Evolutionary conservation across 1,284 basidiomycete genomes (phyloP), one percentile per base, ranked within the genome.

Genomic region (Veloboletus limbatus): DNA sequence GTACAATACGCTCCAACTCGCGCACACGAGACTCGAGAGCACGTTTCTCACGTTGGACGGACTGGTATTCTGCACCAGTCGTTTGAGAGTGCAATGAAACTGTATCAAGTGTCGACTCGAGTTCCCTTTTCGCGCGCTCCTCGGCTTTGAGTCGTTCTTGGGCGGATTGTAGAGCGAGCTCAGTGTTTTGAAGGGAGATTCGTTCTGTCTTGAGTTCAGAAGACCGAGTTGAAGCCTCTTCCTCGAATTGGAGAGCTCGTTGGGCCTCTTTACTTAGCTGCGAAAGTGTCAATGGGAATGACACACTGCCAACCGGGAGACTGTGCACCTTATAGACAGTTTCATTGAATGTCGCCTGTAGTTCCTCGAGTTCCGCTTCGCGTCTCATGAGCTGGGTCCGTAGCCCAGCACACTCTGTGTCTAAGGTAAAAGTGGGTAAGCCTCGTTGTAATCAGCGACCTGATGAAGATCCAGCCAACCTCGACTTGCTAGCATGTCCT

Each of bases 211-310:
- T 71, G 28, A 86, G 69, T 25, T 79, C 79, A 47, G 79, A 74
- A 11, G 68, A 72, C 38, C 70, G 71, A 54, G 69, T 68, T 14
- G 64, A 65, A 14, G 82, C 69, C 17, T 75, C 72, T 1, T 67
- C 62, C 54, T 87, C 82, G 21, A 88, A 72, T 41, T 69, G 63
- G 31, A 82, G 59, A 5, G 72, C 75, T 31, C 77, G 78, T 50
- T 77, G 72, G 2, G 79, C 74, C 67, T 87, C 84, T 45, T 65
- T 61, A 36, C 73, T 75, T 39, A 88, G 68, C 85, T 88, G 45
- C 43, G 37, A 43, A 45, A 30, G 26, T 38, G 36, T 54, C 18
- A 58, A 27, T 8, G 8, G 46, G 25, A 46, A 32, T 34, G 49
- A 49, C 42, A 36, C 51, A 42, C 24, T 45, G 46, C n/a, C 28